These are phyloP conservation scores for Colletotrichum camelliae DNA, from an alignment of 2,329 filamentous ascomycete genomes.

Conservation along the genomic window DNA sequence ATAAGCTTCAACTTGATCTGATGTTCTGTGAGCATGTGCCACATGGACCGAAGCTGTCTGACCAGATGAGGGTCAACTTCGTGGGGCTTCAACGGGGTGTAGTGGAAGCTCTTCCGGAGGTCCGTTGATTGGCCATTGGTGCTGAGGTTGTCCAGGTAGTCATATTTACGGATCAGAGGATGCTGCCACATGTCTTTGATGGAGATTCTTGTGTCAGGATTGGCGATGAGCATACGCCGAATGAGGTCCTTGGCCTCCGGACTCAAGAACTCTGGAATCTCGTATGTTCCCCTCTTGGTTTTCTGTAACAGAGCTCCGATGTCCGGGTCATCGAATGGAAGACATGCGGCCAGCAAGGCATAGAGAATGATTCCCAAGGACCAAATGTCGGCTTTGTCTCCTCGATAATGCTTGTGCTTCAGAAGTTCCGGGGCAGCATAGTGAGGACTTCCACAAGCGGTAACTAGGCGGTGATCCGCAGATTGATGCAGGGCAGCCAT, in stretches of 20 bases:
- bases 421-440: slow-evolving; percentile 96
- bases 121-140: slow-evolving; percentile 59
- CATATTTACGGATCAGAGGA: slow-evolving; percentile 84
- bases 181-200: slow-evolving; percentile 87
- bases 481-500: slow-evolving; percentile 94
- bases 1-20: slow-evolving; percentile 72
- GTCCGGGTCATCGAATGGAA: slow-evolving; percentile 80
- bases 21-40: slow-evolving; percentile 83
- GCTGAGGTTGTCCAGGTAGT: slow-evolving; percentile 73
- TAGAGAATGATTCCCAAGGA: slow-evolving; percentile 91
- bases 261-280: slow-evolving; percentile 68
- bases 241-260: slow-evolving; percentile 80
- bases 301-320: slow-evolving; percentile 66
- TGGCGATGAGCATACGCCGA: slow-evolving; percentile 75
- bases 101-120: slow-evolving; percentile 66
- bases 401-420: slow-evolving; percentile 77
- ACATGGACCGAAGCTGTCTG: slow-evolving; percentile 85
- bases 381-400: slow-evolving; percentile 91
- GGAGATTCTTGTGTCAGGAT: slow-evolving; percentile 79
- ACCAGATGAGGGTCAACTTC: slow-evolving; percentile 84
- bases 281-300: slow-evolving; percentile 64
- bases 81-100: slow-evolving; percentile 61
- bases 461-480: slow-evolving; percentile 77
- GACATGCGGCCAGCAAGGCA: slow-evolving; percentile 80
- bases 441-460: slow-evolving; percentile 94